phyloP scores from a whole-genome alignment of 208 protist genomes.

The Trypanosoma melophagium region DNA sequence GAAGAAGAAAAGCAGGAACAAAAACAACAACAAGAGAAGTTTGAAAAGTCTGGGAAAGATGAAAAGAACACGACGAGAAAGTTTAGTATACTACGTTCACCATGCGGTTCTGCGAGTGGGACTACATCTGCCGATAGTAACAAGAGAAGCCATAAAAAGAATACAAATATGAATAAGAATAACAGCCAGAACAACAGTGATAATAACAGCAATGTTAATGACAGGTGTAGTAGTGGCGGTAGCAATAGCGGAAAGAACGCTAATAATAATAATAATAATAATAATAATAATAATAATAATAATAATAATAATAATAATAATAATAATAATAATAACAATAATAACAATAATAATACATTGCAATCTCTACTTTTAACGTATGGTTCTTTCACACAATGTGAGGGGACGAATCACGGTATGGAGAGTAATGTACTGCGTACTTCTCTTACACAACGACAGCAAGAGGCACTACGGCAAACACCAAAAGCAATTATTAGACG shows the following conservation, averaged over 20 bases:
- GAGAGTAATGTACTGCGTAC: conserved; percentile 11
- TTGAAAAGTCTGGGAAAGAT: too few species aligned
- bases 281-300: conserved; percentile 15
- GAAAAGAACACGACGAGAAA: too few species aligned
- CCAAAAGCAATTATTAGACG: conserved; percentile 34
- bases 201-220: neutral
- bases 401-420: conserved; percentile 2
- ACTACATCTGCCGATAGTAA: too few species aligned
- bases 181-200: neutral
- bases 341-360: neutral
- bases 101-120: too few species aligned
- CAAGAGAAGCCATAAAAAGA: neutral
- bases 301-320: conserved; percentile 12
- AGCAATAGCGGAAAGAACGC: too few species aligned
- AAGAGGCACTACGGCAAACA: conserved; percentile 31
- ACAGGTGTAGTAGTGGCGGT: neutral
- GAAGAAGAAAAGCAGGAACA: too few species aligned
- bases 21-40: too few species aligned
- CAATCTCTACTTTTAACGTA: conserved; percentile 5
- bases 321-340: neutral
- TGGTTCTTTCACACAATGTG: neutral
- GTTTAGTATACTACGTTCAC: too few species aligned
- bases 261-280: conserved; percentile 15
- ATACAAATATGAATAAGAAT: neutral
- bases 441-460: conserved; percentile 34